Base-by-base conservation (phyloP, 1,284 basidiomycete species). In the Exsudoporus floridanus region DNA sequence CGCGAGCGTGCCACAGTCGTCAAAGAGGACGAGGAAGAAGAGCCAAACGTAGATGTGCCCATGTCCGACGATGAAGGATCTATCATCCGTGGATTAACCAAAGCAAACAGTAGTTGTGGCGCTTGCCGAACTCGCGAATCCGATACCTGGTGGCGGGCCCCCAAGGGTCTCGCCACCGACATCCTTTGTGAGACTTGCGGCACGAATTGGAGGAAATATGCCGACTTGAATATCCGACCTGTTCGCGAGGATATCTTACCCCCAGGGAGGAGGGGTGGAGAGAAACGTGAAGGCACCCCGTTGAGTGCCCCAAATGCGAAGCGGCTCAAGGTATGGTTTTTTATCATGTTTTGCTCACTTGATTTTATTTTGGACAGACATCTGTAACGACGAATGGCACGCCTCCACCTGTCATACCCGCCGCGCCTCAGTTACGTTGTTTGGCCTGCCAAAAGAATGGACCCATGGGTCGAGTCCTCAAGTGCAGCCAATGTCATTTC, bases 151-250 rank as follows among this genome's bases (percentile, higher is more conserved):
- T 93, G 90, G 91, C 86, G 89, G 70, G 86, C 91, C 46, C 89
- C 90, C 5, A 88, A 90, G 67, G 83, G 86, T 37, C 78, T 94
- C 49, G 76, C 77, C 19, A 84, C 81, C 1, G 77, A 77, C 50
- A 78, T 92, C 41, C 80, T 94, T 58, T 93, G 92, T 70, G 88
- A 93, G 46, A 78, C 70, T 30, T 95, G 92, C 64, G 92, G 92
- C 46, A 77, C 78, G 34, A 84, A 82, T 60, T 95, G 92, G 85
- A 77, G 92, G 58, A 94, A 94, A 70, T 95, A 95, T 66, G 92
- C 91, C 0, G 91, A 94, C 61, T 73, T 91, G 38, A 89, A 86
- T 61, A 84, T 88, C 18, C 76, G 87, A 36, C 83, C 84, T 6
- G 61, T 83, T 28, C 78, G 88, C 21, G 90, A 91, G 52, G 88